Conservation (phyloP, 2,329 filamentous ascomycete genomes). For the Lizonia empirigonia region DNA sequence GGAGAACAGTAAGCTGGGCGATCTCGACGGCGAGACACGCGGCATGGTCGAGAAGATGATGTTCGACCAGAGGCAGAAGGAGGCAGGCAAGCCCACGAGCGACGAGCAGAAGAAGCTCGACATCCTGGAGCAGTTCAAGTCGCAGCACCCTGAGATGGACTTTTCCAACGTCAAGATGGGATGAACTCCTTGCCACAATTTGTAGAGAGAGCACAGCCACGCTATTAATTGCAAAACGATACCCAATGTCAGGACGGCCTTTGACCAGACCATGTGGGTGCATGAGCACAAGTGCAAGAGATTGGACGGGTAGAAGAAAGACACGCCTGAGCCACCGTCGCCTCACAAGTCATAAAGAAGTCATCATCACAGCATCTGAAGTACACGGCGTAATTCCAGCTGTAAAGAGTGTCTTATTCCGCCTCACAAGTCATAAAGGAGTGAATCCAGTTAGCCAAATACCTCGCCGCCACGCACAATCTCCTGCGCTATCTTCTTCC, state of each 20-base stretch:
- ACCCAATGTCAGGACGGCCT: not conserved
- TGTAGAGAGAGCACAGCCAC: not conserved
- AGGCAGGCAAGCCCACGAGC: constrained; percentile 82
- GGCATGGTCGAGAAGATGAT: constrained; percentile 99
- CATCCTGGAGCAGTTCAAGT: constrained; percentile 87
- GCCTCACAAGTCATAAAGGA: not conserved
- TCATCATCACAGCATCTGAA: too few relatives aligned
- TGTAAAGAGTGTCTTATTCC: too few relatives aligned
- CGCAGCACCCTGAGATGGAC: constrained; percentile 75
- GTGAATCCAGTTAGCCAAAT: not conserved
- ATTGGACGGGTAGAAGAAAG: not conserved
- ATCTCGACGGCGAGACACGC: constrained; percentile 92
- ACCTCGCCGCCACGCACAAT: not conserved
- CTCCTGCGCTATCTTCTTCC: not conserved
- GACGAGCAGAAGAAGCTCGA: constrained; percentile 97
- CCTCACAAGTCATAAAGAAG: not conserved
- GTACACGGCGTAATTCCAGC: too few relatives aligned
- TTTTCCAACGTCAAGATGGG: constrained; percentile 69
- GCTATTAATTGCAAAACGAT: constrained; percentile 2
- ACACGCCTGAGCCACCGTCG: too few relatives aligned
- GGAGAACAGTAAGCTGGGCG: constrained; percentile 87
- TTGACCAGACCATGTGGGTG: not conserved
- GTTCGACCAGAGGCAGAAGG: constrained; percentile 98
- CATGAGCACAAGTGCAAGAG: not conserved
- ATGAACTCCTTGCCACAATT: constrained; percentile 23